These are phyloP conservation scores for Candida endomychidarum DNA, from an alignment of 805 yeast species.

Conservation along the genomic window DNA sequence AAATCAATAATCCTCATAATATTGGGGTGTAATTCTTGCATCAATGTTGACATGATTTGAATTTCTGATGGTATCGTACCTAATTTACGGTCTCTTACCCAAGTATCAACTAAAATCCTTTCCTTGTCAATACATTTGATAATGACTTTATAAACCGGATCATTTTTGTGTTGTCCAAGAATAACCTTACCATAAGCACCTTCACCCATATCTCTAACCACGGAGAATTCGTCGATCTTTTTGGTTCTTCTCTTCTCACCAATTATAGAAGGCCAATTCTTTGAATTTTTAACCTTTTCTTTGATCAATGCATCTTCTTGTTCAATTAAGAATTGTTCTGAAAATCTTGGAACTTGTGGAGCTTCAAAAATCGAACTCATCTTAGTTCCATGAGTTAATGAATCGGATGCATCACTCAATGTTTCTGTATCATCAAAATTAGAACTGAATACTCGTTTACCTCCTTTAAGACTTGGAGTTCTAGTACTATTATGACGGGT, in stretches of 20 bases:
- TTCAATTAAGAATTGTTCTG: conserved; percentile 45
- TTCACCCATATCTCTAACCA: conserved; percentile 82
- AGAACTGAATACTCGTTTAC: conserved; percentile 1
- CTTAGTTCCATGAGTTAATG: neutral
- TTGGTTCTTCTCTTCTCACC: conserved; percentile 74
- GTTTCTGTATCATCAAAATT: conserved; percentile 1
- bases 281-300: conserved; percentile 34
- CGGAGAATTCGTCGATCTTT: conserved; percentile 65
- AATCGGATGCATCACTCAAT: neutral
- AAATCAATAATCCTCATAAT: conserved; percentile 84
- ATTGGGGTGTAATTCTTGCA: conserved; percentile 79
- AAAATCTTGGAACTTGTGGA: neutral
- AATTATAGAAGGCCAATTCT: conserved; percentile 48
- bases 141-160: conserved; percentile 65
- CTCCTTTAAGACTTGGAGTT: conserved; percentile 9
- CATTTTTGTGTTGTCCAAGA: conserved; percentile 65
- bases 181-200: conserved; percentile 97
- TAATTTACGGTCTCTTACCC: conserved; percentile 89
- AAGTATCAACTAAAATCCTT: conserved; percentile 90
- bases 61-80: conserved; percentile 98
- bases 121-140: conserved; percentile 90
- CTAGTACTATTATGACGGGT: conserved; percentile 37
- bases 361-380: conserved; percentile 7
- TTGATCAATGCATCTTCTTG: conserved; percentile 47
- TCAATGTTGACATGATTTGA: conserved; percentile 83